phyloP scores from a whole-genome alignment of 1,284 basidiomycete species.

The Ganoderma multipileum region DNA sequence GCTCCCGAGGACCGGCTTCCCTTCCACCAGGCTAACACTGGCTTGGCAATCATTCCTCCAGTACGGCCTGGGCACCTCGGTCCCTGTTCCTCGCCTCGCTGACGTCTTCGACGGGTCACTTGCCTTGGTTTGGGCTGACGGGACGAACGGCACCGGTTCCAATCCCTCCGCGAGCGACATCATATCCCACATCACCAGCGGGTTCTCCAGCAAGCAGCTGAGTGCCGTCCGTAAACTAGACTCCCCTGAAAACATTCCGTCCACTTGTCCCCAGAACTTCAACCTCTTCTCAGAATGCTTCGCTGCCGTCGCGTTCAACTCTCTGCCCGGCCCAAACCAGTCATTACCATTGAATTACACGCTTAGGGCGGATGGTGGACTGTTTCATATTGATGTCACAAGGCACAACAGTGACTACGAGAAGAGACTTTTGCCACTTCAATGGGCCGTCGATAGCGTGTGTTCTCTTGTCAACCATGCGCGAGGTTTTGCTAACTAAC shows the following conservation, averaged over 20 bases:
- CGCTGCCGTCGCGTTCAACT: slow-evolving; percentile 71
- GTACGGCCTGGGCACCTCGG: slow-evolving; percentile 70
- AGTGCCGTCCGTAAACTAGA: slow-evolving; percentile 54
- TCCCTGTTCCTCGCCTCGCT: slow-evolving; percentile 56
- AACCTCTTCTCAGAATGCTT: slow-evolving; percentile 74
- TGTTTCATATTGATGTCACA: slow-evolving; percentile 69
- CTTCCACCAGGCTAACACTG: background rate
- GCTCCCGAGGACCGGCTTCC: slow-evolving; percentile 8
- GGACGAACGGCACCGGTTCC: slow-evolving; percentile 56
- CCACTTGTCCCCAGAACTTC: slow-evolving; percentile 77
- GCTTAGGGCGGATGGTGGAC: slow-evolving; percentile 69
- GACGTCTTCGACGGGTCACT: slow-evolving; percentile 58
- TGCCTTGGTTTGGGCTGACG: slow-evolving; percentile 70
- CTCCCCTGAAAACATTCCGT: slow-evolving; percentile 56
- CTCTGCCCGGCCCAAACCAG: slow-evolving; percentile 53
- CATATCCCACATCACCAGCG: slow-evolving; percentile 60
- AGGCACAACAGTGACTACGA: slow-evolving; percentile 76
- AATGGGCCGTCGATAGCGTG: slow-evolving; percentile 80
- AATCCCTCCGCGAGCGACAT: slow-evolving; percentile 59
- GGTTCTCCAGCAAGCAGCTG: slow-evolving; percentile 54
- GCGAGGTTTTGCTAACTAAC: background rate
- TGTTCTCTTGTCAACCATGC: slow-evolving; percentile 23
- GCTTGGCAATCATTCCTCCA: slow-evolving; percentile 33
- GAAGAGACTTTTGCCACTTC: slow-evolving; percentile 70
- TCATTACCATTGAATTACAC: slow-evolving; percentile 68